Evolutionary conservation across 164 flowering plant genomes (phyloP), one percentile per base, ranked within the genome.

Genomic region (Kalanchoe fedtschenkoi): DNA sequence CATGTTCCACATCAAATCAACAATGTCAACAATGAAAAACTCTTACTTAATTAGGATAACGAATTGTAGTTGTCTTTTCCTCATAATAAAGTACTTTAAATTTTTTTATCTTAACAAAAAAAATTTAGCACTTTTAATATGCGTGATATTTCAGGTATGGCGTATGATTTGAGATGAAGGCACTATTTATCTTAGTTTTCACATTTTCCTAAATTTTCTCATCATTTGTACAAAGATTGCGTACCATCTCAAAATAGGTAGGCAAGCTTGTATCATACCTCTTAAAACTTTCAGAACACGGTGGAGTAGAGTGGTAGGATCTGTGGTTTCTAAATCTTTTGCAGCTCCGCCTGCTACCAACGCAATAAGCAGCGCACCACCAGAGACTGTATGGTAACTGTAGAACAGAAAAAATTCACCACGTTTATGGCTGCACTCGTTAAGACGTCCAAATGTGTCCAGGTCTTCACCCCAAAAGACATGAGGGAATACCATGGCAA

Each of bases 331-430:
- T 79, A 88, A 93, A 38, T 61, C 60, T 65, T 69, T 72, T 6
- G 96, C 97, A 70, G 99, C 92, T 81, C 90, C 89, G 54, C 99
- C 99, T 46, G 99, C 96, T 34, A 93, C 96, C 54, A 93, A 75
- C 35, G 96, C 97, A 67, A 88, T 75, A 59, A 93, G 82, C 38
- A 78, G 83, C 0, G 97, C 78, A 69, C 89, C 96, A 17, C 97
- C 99, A 68, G 99, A 87, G 69, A 93, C 97, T 37, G 90, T 83
- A 69, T 87, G 91, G 66, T 87, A 87, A 67, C 95, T 70, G 66
- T 93, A 93, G 60, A 90, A 90, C 66, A 93, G 61, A 70, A 90
- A 93, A 77, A 83, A 93, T 62, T 93, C 96, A 28, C 99, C 97
- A 15, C 99, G 84, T 39, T 65, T 73, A 38, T 62, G 65, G 53